Evolutionary conservation across 768 basidiomycete genomes (phyloP).

Genomic region (Leucosporidium yakuticum): DNA sequence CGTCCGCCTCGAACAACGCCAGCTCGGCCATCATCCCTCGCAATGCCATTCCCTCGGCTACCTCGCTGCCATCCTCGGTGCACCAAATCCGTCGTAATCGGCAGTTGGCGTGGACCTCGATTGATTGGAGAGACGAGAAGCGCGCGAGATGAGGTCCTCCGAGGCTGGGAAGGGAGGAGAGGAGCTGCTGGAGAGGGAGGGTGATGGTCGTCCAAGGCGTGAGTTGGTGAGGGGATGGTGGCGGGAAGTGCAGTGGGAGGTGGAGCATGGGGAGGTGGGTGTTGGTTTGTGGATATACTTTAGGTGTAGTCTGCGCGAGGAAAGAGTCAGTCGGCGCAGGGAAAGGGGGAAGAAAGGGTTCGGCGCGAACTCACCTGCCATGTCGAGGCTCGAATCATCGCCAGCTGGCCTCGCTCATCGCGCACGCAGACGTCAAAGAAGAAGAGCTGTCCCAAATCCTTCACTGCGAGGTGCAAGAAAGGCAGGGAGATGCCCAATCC

Average conservation of each 20-base stretch:
- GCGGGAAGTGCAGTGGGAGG: conserved; percentile 12
- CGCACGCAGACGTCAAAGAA: conserved; percentile 16
- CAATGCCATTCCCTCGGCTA: not conserved
- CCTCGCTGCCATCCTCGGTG: conserved; percentile 6
- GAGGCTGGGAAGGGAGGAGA: conserved; percentile 2
- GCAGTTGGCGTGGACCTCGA: conserved; percentile 25
- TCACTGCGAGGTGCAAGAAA: conserved; percentile 17
- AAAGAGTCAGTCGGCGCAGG: not conserved
- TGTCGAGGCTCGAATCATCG: conserved; percentile 12
- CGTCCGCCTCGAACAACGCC: conserved; percentile 13
- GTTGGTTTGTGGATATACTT: not conserved
- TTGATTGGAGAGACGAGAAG: conserved; percentile 1
- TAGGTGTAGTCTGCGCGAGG: not conserved
- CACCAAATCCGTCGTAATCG: conserved; percentile 18
- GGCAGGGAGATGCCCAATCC: conserved; percentile 18
- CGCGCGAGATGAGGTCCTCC: not conserved
- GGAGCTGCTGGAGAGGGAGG: conserved; percentile 10
- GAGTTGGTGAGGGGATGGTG: conserved; percentile 4
- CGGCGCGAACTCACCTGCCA: conserved; percentile 19
- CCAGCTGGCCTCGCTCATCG: not conserved
- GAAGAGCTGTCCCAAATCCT: conserved; percentile 19
- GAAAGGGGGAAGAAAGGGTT: not conserved
- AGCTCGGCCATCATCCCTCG: conserved; percentile 14
- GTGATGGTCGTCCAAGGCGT: conserved; percentile 19
- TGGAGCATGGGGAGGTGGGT: conserved; percentile 9